These are phyloP conservation scores for Nannizziopsis barbatae DNA, from an alignment of 2,329 filamentous ascomycete genomes.

Conservation along the genomic window DNA sequence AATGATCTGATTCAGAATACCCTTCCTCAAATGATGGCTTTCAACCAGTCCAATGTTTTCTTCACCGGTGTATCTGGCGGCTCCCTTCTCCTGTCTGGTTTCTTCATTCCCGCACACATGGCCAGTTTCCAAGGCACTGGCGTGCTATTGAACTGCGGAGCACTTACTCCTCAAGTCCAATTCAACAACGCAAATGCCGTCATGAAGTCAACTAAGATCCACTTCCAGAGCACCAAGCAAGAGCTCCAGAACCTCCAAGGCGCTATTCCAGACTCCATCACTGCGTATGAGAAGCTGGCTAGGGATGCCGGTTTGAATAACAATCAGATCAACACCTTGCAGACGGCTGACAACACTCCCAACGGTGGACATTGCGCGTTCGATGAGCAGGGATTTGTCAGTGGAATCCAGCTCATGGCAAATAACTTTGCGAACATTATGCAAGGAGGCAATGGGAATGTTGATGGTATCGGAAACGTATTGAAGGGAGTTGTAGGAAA, in stretches of 20 bases:
- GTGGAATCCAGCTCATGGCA: constrained; percentile 4
- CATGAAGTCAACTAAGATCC: not conserved
- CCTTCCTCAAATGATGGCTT: not conserved
- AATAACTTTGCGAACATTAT: constrained; percentile 6
- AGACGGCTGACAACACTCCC: constrained; percentile 2
- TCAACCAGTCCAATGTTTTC: constrained; percentile 3
- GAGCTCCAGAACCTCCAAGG: constrained; percentile 3
- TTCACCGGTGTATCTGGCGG: constrained; percentile 4
- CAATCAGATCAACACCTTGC: not conserved
- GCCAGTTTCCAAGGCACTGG: constrained; percentile 1
- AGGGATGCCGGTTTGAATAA: not conserved
- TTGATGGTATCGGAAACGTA: constrained; percentile 3
- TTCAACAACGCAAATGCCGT: constrained; percentile 1
- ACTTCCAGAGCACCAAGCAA: constrained; percentile 3
- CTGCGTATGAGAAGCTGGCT: not conserved
- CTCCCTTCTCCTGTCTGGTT: not conserved
- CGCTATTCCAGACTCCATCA: not conserved
- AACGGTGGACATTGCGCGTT: constrained; percentile 4
- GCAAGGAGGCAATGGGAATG: constrained; percentile 4
- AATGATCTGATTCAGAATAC: constrained; percentile 1
- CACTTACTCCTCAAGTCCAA: not conserved
- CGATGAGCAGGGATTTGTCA: constrained; percentile 3
- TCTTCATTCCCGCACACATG: constrained; percentile 2
- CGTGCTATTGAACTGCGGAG: constrained; percentile 1
- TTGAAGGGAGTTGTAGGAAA: constrained; percentile 4